A percentile compares a stretch with the other conserved stretches of the same genome.
phyloP scores from a whole-genome alignment of 1,139 yeast genomes.

The Geotrichum bryndzae region DNA sequence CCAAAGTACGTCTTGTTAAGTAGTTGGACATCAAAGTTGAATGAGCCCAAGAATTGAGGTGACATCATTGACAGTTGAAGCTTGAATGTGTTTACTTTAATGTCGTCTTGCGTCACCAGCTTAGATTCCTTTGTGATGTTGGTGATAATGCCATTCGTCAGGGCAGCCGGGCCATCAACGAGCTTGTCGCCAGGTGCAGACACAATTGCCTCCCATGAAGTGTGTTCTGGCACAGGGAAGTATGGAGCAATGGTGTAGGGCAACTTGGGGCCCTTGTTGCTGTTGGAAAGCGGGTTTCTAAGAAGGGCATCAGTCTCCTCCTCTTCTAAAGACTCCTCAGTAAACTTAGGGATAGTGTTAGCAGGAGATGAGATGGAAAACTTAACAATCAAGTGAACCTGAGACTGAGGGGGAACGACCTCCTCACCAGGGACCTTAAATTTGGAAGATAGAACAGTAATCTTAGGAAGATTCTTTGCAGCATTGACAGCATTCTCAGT shows the following conservation, averaged over 20 bases:
- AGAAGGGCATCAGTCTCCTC: conserved; percentile 58
- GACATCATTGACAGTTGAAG: conserved; percentile 66
- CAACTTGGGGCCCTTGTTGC: conserved; percentile 58
- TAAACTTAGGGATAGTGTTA: conserved; percentile 29
- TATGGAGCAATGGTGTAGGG: conserved; percentile 65
- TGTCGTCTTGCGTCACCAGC: conserved; percentile 30
- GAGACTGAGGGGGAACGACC: conserved; percentile 67
- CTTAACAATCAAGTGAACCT: conserved; percentile 68
- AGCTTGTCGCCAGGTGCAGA: conserved; percentile 69
- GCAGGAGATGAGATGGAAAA: conserved; percentile 63
- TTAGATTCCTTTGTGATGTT: conserved; percentile 35
- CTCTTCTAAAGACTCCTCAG: conserved; percentile 39
- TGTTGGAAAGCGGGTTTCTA: conserved; percentile 64
- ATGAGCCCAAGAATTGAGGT: conserved; percentile 58
- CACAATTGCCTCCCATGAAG: conserved; percentile 63
- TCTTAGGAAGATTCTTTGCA: conserved; percentile 62
- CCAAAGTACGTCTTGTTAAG: conserved; percentile 38
- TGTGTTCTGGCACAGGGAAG: conserved; percentile 51
- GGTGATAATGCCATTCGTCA: conserved; percentile 50
- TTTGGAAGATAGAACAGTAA: conserved; percentile 63
- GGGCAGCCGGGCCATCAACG: conserved; percentile 57
- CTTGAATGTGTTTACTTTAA: conserved; percentile 64
- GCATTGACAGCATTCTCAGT: conserved; percentile 51
- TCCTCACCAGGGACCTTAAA: conserved; percentile 87
- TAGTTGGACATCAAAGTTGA: conserved; percentile 44